A percentile compares a stretch with the other conserved stretches of the same genome.
Evolutionary conservation across 768 basidiomycete genomes (phyloP).

Genomic region (Macrolepiota dolichaula): DNA sequence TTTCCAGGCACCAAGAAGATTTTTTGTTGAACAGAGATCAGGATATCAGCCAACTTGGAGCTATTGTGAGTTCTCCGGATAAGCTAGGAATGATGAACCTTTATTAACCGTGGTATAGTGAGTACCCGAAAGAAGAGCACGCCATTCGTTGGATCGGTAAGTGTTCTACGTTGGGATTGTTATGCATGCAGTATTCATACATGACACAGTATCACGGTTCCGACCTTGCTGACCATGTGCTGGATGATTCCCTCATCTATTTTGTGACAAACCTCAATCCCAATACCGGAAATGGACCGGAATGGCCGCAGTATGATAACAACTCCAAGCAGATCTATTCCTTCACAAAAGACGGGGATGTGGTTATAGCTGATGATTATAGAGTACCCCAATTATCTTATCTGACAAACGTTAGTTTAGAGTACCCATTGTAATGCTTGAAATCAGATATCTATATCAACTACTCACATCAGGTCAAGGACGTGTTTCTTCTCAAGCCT

Average conservation of each 20-base stretch:
- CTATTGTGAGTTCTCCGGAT: slow-evolving; percentile 29
- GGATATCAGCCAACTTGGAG: slow-evolving; percentile 42
- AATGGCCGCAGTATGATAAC: slow-evolving; percentile 30
- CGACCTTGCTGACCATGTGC: slow-evolving; percentile 34
- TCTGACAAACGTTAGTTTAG: slow-evolving; percentile 23
- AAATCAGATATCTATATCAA: too few species aligned
- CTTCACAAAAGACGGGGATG: slow-evolving; percentile 16
- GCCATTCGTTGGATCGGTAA: slow-evolving; percentile 41
- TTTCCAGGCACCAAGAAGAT: slow-evolving; percentile 50
- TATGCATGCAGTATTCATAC: neutral
- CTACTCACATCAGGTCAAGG: too few species aligned
- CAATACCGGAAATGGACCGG: slow-evolving; percentile 23
- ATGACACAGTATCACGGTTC: slow-evolving; percentile 35
- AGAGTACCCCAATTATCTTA: slow-evolving; percentile 24
- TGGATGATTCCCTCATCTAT: slow-evolving; percentile 42
- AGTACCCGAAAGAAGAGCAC: slow-evolving; percentile 36
- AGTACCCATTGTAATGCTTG: slow-evolving; percentile 17
- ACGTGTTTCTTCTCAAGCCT: too few species aligned
- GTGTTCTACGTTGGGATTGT: slow-evolving; percentile 9
- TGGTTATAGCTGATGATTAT: slow-evolving; percentile 27
- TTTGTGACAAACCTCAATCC: slow-evolving; percentile 44
- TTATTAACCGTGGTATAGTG: slow-evolving; percentile 22
- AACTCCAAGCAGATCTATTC: slow-evolving; percentile 20
- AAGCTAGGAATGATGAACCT: too few species aligned
- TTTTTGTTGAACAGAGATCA: slow-evolving; percentile 38